phyloP scores from a whole-genome alignment of 2,329 filamentous ascomycete genomes.

The Trichoderma sp. region DNA sequence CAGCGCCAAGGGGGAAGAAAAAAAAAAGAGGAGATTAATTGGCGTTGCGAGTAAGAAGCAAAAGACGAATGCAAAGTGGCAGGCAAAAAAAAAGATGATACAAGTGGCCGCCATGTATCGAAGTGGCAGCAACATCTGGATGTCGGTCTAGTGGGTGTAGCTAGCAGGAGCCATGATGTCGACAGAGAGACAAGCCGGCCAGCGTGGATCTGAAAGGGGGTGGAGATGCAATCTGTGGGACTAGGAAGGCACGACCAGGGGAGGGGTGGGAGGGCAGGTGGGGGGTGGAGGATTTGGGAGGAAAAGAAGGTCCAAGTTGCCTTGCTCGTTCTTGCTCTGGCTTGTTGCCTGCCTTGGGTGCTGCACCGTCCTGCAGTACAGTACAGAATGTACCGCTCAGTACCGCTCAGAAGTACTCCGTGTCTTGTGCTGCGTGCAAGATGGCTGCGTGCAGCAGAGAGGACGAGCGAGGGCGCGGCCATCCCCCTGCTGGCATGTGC shows the following conservation, averaged over 20 bases:
- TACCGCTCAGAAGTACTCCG: not conserved
- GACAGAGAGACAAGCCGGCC: conserved; percentile 24
- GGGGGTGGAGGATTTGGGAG: conserved; percentile 12
- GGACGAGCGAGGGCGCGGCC: conserved; percentile 13
- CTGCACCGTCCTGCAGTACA: not conserved
- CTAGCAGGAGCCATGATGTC: conserved; percentile 26
- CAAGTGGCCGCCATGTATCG: not conserved
- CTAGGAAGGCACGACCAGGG: conserved; percentile 19
- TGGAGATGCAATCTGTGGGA: conserved; percentile 27
- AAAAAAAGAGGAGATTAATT: conserved; percentile 3
- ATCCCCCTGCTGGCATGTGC: conserved; percentile 12
- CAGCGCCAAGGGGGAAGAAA: not conserved
- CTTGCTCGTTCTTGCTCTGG: not conserved
- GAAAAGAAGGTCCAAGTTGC: not conserved
- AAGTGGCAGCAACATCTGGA: not conserved
- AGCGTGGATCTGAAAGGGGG: conserved; percentile 27
- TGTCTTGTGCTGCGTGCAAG: not conserved
- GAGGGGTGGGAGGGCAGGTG: conserved; percentile 5
- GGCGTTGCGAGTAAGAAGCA: conserved; percentile 13
- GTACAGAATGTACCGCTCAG: not conserved
- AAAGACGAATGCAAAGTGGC: not conserved
- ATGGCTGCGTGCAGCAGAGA: conserved; percentile 3
- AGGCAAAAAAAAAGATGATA: not conserved
- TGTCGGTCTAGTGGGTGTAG: not conserved
- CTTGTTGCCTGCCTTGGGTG: not conserved